Evolutionary conservation across 352 stramenopile species (phyloP).

Genomic region (Pythium aquatile): DNA sequence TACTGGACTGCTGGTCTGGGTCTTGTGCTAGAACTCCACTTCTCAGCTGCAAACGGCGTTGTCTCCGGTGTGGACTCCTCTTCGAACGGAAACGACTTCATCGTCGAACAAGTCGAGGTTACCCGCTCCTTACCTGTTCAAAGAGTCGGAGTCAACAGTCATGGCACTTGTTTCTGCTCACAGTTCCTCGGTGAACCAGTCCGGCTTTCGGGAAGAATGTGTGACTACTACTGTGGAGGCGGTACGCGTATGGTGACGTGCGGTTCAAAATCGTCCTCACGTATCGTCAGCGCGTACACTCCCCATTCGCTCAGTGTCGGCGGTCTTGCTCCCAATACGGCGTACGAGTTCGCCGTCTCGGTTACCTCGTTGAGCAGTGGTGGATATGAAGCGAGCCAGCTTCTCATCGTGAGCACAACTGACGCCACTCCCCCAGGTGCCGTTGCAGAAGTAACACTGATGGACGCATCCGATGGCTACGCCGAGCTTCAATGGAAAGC

Average conservation of each 20-base stretch:
- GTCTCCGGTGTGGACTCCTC: slow-evolving; percentile 33
- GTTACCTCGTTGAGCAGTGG: slow-evolving; percentile 29
- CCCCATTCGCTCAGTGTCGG: slow-evolving; percentile 37
- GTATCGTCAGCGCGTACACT: slow-evolving; percentile 33
- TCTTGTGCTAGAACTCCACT: slow-evolving; percentile 35
- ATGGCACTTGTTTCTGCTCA: slow-evolving; percentile 42
- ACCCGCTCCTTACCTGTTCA: slow-evolving; percentile 12
- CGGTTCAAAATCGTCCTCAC: slow-evolving; percentile 17
- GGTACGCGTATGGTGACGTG: slow-evolving; percentile 11
- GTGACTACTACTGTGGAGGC: slow-evolving; percentile 15
- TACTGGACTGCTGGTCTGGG: slow-evolving; percentile 20
- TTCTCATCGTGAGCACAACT: slow-evolving; percentile 33
- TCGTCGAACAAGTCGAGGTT: slow-evolving; percentile 31
- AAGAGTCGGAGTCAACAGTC: slow-evolving; percentile 31
- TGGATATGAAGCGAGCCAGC: slow-evolving; percentile 34
- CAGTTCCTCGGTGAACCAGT: slow-evolving; percentile 18
- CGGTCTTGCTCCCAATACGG: slow-evolving; percentile 26
- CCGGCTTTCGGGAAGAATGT: slow-evolving; percentile 19
- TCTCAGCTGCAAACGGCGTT: slow-evolving; percentile 22
- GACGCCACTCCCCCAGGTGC: slow-evolving; percentile 34
- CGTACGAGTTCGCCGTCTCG: slow-evolving; percentile 40
- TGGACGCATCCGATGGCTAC: slow-evolving; percentile 28
- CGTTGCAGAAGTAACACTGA: slow-evolving; percentile 30
- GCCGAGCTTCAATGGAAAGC: slow-evolving; percentile 50
- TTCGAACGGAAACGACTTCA: slow-evolving; percentile 38